A percentile compares a stretch with the other conserved stretches of the same genome.
phyloP scores from a whole-genome alignment of 305 asterid genomes.

The Plantago coronopus region DNA sequence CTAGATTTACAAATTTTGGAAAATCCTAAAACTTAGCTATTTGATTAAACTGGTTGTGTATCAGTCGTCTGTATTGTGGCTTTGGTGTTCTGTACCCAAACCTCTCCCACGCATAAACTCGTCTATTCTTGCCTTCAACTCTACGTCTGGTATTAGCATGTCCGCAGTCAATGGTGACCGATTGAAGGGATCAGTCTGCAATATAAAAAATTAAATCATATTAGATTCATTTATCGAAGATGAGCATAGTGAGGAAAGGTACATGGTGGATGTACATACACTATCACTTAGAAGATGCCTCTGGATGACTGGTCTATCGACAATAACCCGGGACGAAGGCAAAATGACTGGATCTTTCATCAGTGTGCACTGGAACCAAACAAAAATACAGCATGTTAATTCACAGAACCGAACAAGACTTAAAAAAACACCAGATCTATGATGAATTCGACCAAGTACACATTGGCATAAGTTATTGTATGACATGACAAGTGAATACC shows the following conservation, averaged over 20 bases:
- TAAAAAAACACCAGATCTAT: too few species aligned
- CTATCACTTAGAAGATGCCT: slow-evolving; percentile 90
- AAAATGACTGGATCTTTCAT: slow-evolving; percentile 96
- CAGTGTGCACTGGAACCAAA: slow-evolving; percentile 67
- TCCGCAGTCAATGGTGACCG: slow-evolving; percentile 88
- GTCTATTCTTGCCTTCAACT: slow-evolving; percentile 77
- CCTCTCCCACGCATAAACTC: slow-evolving; percentile 56
- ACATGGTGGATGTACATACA: slow-evolving; percentile 29
- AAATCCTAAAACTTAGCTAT: slow-evolving; percentile 28
- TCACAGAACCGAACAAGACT: not conserved
- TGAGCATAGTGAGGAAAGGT: not conserved
- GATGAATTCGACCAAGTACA: too few species aligned
- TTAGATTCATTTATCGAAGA: not conserved
- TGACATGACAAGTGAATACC: not conserved
- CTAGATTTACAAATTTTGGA: slow-evolving; percentile 41
- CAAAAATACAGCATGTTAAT: slow-evolving; percentile 1
- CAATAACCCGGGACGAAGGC: slow-evolving; percentile 76
- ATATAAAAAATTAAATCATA: slow-evolving; percentile 24
- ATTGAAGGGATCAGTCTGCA: slow-evolving; percentile 90
- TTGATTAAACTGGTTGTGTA: slow-evolving; percentile 55
- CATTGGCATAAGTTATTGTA: not conserved
- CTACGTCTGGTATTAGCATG: slow-evolving; percentile 83
- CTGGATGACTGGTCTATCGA: slow-evolving; percentile 89
- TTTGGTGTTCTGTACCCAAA: slow-evolving; percentile 42
- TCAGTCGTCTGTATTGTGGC: slow-evolving; percentile 62